A percentile compares a stretch with the other conserved stretches of the same genome.
Conservation (phyloP, 1,284 basidiomycete species). For the Cryptococcus depauperatus region DNA sequence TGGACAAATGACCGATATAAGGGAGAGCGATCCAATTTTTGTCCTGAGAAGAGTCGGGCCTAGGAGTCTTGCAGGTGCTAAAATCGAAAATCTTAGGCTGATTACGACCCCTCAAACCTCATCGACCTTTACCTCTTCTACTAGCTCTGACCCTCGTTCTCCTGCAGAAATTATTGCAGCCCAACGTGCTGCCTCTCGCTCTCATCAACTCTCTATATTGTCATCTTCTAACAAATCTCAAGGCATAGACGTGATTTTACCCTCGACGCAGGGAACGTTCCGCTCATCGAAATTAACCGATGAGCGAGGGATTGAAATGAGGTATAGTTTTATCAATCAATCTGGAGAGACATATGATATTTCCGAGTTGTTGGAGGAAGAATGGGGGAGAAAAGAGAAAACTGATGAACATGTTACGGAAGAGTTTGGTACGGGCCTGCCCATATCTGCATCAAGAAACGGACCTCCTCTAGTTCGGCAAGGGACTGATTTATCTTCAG, state of each 20-base stretch:
- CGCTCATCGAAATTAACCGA: constrained; percentile 61
- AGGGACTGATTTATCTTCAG: constrained; percentile 23
- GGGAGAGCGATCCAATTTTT: constrained; percentile 76
- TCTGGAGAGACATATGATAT: constrained; percentile 85
- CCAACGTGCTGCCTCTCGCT: constrained; percentile 72
- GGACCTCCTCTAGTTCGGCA: constrained; percentile 22
- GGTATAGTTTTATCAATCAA: constrained; percentile 83
- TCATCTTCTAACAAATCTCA: constrained; percentile 71
- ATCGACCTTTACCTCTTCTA: neutral
- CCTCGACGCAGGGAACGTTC: constrained; percentile 66
- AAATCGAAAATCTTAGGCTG: constrained; percentile 3
- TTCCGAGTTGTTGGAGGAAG: constrained; percentile 81
- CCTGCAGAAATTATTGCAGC: constrained; percentile 86
- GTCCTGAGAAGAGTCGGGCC: constrained; percentile 62
- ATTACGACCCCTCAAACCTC: constrained; percentile 12
- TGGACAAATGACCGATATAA: constrained; percentile 65
- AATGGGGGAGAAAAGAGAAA: constrained; percentile 53
- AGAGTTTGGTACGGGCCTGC: constrained; percentile 7
- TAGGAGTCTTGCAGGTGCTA: constrained; percentile 7
- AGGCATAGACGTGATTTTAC: constrained; percentile 77
- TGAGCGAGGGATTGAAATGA: constrained; percentile 54
- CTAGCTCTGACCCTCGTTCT: constrained; percentile 50
- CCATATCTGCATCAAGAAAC: constrained; percentile 6
- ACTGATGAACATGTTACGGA: neutral
- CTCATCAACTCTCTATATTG: constrained; percentile 76